A percentile compares a stretch with the other conserved stretches of the same genome.
Conservation (phyloP, 441 rosid species). For the Populus hybrid region DNA sequence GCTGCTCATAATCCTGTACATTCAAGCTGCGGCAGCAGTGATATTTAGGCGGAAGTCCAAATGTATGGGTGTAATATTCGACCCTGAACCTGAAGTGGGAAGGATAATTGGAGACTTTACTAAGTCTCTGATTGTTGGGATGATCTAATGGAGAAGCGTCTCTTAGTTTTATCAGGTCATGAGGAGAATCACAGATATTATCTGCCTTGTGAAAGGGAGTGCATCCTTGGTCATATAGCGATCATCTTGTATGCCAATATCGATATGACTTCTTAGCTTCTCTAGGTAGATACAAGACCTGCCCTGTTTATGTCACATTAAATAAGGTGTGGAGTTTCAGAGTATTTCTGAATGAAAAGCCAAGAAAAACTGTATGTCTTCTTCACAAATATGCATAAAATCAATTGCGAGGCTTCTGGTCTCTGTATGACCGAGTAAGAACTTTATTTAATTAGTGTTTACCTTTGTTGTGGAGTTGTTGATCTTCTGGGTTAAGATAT, state of each 20-base stretch:
- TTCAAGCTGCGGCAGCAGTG: neutral
- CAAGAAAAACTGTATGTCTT: neutral
- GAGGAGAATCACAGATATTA: neutral
- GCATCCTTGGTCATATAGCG: neutral
- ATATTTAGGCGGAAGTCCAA: neutral
- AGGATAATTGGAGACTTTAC: neutral
- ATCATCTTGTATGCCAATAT: neutral
- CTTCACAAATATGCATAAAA: neutral
- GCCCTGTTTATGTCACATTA: slow-evolving; percentile 2
- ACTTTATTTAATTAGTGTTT: neutral
- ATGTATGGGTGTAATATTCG: neutral
- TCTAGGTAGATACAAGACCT: neutral
- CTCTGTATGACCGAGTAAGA: neutral
- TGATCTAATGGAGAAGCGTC: neutral
- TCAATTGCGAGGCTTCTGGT: neutral
- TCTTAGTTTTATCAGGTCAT: neutral
- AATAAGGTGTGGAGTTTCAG: neutral
- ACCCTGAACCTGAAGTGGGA: neutral
- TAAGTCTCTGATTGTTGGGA: neutral
- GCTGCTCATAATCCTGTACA: neutral
- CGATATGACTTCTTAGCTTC: neutral
- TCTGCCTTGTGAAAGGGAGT: neutral
- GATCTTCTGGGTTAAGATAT: neutral
- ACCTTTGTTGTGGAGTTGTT: neutral
- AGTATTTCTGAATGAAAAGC: neutral